Conservation (phyloP, 768 basidiomycete genomes). For the Tulasnella sp. region DNA sequence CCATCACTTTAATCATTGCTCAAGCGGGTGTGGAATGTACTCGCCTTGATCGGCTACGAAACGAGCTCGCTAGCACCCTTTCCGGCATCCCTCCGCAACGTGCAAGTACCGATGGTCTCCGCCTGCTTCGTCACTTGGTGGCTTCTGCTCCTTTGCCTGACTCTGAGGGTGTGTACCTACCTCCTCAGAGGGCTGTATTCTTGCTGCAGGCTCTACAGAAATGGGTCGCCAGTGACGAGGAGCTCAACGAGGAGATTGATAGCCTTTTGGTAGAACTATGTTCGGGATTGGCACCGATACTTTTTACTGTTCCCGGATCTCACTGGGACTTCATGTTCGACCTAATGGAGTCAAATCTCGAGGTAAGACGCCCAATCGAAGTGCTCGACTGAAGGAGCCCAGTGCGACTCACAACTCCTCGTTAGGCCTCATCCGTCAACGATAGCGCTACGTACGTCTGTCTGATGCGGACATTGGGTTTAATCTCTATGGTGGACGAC, state of each 20-base stretch:
- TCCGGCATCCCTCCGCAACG: slow-evolving; percentile 54
- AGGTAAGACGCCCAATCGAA: slow-evolving; percentile 44
- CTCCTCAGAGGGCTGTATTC: slow-evolving; percentile 77
- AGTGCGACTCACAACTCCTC: not conserved
- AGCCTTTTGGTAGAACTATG: slow-evolving; percentile 68
- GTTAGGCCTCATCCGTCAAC: slow-evolving; percentile 50
- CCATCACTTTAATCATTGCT: slow-evolving; percentile 55
- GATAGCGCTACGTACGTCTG: slow-evolving; percentile 53
- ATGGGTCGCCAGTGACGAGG: slow-evolving; percentile 64
- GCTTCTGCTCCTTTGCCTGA: slow-evolving; percentile 71
- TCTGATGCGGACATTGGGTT: slow-evolving; percentile 59
- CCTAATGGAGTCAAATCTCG: slow-evolving; percentile 76
- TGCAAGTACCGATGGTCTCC: slow-evolving; percentile 62
- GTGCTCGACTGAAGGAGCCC: not conserved
- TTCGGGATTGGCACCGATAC: slow-evolving; percentile 67
- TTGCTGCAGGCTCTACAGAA: slow-evolving; percentile 72
- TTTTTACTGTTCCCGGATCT: slow-evolving; percentile 75
- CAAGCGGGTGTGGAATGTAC: slow-evolving; percentile 58
- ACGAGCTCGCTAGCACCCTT: slow-evolving; percentile 79
- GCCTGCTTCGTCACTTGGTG: slow-evolving; percentile 57
- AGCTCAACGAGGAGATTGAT: slow-evolving; percentile 70
- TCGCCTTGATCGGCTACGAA: slow-evolving; percentile 71
- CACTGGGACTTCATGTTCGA: slow-evolving; percentile 96
- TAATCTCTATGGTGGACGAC: slow-evolving; percentile 63
- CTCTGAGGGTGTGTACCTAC: slow-evolving; percentile 74